Base-by-base conservation (phyloP, 2,329 filamentous ascomycete species). In the Neocucurbitaria cava region DNA sequence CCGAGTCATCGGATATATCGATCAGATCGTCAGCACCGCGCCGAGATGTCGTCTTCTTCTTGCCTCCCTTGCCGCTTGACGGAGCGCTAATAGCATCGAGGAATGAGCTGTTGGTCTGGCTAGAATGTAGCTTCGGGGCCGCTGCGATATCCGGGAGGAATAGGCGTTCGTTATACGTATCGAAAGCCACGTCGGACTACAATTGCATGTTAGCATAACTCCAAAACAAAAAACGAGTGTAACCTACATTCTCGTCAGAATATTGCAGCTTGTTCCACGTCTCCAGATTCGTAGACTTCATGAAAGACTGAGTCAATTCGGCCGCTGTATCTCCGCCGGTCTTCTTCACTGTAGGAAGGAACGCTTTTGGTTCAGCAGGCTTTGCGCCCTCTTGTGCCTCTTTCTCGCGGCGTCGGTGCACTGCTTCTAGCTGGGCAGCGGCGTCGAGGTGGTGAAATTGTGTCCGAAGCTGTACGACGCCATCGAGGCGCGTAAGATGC, bases 381-480 rank as follows among this genome's bases (percentile, higher is more conserved):
- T 64, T 81, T 66, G 64, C 76, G 68, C 64, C 76, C 57, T 75
- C 78, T 46, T 62, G 76, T 7, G 82, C 81, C 52, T 84, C 81
- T 48, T 77, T 75, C 60, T 74, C 78, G 62, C 70, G 73, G 51
- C 70, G 72, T 65, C 65, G 76, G 61, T 70, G 66, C 42, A 72
- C 78, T 68, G 85, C 85, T 31, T 89, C 86, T 51, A 91, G 83
- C 67, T 97, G 92, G 42, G 88, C 82, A 41, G 87, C 78, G 3
- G 95, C 94, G 77, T 98, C 95, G 64, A 98, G 83, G 77, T 98
- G 92, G 77, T 96, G 92, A 57, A 96, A 89, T 70, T 97, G 91
- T 0, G 95, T 92, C 3, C 93, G 90, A 70, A 99, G 87, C 72
- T 96, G 91, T 38, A 96, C 90, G 40, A 96, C 86, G 2, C 91